These are phyloP conservation scores for Moesziomyces sp. DNA, from an alignment of 1,284 basidiomycete species.

Conservation along the genomic window DNA sequence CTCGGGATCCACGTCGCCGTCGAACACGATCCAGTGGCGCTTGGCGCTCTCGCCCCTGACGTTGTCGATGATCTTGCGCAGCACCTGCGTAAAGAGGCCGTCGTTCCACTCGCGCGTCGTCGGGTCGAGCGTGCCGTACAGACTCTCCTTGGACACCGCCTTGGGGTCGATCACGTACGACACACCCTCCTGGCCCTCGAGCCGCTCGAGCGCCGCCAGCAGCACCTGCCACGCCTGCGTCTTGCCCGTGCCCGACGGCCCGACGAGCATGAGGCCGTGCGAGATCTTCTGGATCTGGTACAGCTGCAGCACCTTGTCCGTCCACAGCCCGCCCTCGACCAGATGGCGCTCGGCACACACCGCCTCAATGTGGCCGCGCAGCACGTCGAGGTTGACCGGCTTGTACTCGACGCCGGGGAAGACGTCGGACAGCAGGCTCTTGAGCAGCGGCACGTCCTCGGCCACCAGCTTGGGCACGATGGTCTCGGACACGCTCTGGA, in stretches of 20 bases:
- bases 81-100: slow-evolving; percentile 95
- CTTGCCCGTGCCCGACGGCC: slow-evolving; percentile 95
- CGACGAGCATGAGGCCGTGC: slow-evolving; percentile 99
- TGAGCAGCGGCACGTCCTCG: slow-evolving; percentile 93
- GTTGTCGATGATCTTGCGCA: slow-evolving; percentile 98
- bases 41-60: slow-evolving; percentile 96
- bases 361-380: slow-evolving; percentile 83
- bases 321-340: slow-evolving; percentile 87
- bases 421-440: slow-evolving; percentile 92
- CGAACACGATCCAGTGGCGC: slow-evolving; percentile 99
- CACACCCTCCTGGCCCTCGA: slow-evolving; percentile 91
- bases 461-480: slow-evolving; percentile 98
- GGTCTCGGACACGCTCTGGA: slow-evolving; percentile 99
- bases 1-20: slow-evolving; percentile 99
- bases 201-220: slow-evolving; percentile 85
- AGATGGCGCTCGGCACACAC: slow-evolving; percentile 89
- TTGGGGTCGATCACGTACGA: slow-evolving; percentile 99
- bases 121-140: slow-evolving; percentile 95
- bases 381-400: slow-evolving; percentile 85
- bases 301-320: slow-evolving; percentile 93
- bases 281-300: slow-evolving; percentile 99
- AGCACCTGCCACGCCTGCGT: slow-evolving; percentile 97
- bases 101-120: slow-evolving; percentile 99
- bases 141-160: slow-evolving; percentile 96
- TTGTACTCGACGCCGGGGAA: slow-evolving; percentile 95